Percentiles rank a stretch among this genome's conserved stretches.
Conservation (phyloP, 352 stramenopile species). For the Thraustochytrium sp. region DNA sequence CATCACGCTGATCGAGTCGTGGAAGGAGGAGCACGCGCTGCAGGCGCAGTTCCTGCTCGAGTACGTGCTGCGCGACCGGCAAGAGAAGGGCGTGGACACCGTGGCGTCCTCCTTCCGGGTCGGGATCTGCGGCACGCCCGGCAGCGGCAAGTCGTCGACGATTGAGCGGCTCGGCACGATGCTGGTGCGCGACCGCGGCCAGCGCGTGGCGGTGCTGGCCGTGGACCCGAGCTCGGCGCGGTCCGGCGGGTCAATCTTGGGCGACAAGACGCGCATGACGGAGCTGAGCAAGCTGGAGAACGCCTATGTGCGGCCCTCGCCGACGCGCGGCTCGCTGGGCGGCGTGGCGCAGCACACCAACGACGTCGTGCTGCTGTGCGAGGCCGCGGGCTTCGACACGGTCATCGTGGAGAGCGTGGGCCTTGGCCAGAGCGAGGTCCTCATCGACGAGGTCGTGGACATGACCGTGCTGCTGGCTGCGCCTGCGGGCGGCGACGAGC, state of each 20-base stretch:
- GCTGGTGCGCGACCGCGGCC: conserved; percentile 63
- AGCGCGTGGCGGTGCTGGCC: conserved; percentile 86
- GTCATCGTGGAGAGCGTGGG: conserved; percentile 95
- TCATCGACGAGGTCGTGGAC: conserved; percentile 91
- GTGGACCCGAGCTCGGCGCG: conserved; percentile 92
- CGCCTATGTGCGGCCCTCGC: conserved; percentile 84
- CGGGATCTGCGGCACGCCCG: conserved; percentile 79
- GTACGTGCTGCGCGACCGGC: conserved; percentile 63
- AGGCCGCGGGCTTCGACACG: conserved; percentile 84
- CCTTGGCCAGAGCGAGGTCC: conserved; percentile 92
- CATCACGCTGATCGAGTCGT: conserved; percentile 62
- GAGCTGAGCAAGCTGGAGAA: conserved; percentile 80
- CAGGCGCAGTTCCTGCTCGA: conserved; percentile 79
- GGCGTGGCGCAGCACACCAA: conserved; percentile 69
- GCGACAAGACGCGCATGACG: conserved; percentile 96
- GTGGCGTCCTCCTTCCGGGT: conserved; percentile 65
- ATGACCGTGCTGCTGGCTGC: conserved; percentile 90
- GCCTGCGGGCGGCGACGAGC: conserved; percentile 87
- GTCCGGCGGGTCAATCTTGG: conserved; percentile 91
- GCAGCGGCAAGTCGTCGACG: conserved; percentile 94
- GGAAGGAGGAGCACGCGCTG: conserved; percentile 61
- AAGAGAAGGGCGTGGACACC: conserved; percentile 47
- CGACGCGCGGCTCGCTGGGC: conserved; percentile 68
- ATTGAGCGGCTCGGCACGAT: conserved; percentile 88
- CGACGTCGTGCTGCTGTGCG: conserved; percentile 87